Evolutionary conservation across 345 rosid species (phyloP).

Genomic region (Physaria fendleri): DNA sequence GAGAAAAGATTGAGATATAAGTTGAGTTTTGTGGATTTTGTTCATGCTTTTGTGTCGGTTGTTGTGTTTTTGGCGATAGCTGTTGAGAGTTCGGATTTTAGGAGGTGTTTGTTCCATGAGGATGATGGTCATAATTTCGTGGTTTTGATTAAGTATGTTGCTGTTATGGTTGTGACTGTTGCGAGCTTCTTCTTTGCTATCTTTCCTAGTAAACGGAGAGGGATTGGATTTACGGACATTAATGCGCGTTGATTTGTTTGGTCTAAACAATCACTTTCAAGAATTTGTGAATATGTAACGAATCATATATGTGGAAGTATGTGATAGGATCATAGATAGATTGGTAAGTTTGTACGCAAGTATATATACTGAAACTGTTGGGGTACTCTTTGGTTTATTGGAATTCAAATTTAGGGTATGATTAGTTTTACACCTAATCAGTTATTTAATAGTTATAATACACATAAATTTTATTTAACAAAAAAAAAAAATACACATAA

Average conservation of each 20-base stretch:
- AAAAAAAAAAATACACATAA: too few relatives aligned
- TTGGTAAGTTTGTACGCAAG: too few relatives aligned
- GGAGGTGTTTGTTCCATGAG: slow-evolving; percentile 30
- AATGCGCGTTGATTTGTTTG: neutral
- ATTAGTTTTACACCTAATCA: too few relatives aligned
- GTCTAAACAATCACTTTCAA: too few relatives aligned
- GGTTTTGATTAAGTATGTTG: slow-evolving; percentile 27
- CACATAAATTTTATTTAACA: too few relatives aligned
- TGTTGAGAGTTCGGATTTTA: slow-evolving; percentile 33
- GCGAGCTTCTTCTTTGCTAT: slow-evolving; percentile 39
- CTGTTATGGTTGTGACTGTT: slow-evolving; percentile 33
- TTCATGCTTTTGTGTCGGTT: slow-evolving; percentile 42
- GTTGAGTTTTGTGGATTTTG: slow-evolving; percentile 32
- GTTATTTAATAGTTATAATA: too few relatives aligned
- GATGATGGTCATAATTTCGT: slow-evolving; percentile 6
- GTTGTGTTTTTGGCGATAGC: slow-evolving; percentile 50
- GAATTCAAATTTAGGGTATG: too few relatives aligned
- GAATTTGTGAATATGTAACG: neutral
- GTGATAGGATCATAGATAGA: too few relatives aligned
- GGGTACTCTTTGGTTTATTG: too few relatives aligned
- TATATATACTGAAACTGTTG: too few relatives aligned
- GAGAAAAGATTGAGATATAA: neutral
- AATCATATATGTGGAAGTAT: too few relatives aligned
- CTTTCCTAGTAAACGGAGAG: slow-evolving; percentile 49
- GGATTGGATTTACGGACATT: slow-evolving; percentile 38